Evolutionary conservation across 2,329 filamentous ascomycete genomes (phyloP).

Genomic region (Colletotrichum theobromicola): DNA sequence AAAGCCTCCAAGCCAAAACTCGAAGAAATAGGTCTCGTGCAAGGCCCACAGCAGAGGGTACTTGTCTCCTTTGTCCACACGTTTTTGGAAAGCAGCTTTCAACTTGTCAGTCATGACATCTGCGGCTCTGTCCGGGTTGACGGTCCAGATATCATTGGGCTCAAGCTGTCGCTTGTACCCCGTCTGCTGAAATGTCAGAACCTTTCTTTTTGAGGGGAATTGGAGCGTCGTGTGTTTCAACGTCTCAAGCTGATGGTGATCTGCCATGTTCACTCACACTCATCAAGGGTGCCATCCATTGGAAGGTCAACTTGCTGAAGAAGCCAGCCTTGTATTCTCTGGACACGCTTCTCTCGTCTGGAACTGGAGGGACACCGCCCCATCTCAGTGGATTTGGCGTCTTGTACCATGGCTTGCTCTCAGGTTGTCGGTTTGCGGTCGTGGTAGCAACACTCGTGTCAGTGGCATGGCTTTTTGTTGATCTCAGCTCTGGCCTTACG

Average conservation of each 20-base stretch:
- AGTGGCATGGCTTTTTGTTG: constrained; percentile 59
- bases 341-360: constrained; percentile 58
- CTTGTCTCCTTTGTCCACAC: constrained; percentile 71
- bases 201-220: background rate
- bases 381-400: constrained; percentile 66
- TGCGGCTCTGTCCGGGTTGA: constrained; percentile 81
- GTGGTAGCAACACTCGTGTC: constrained; percentile 54
- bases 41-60: constrained; percentile 80
- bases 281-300: constrained; percentile 94
- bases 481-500: constrained; percentile 32
- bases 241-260: background rate
- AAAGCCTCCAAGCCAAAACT: constrained; percentile 84
- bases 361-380: constrained; percentile 61
- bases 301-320: constrained; percentile 79
- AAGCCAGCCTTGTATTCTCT: constrained; percentile 76
- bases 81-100: constrained; percentile 70
- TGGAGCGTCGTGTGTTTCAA: background rate
- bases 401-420: constrained; percentile 67
- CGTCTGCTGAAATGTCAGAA: constrained; percentile 48
- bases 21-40: constrained; percentile 83
- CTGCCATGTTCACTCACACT: constrained; percentile 51
- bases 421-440: constrained; percentile 33
- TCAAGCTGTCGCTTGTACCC: constrained; percentile 88
- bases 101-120: constrained; percentile 72
- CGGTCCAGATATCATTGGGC: constrained; percentile 83